Evolutionary conservation across 2,329 filamentous ascomycete genomes (phyloP).

Genomic region (Gyromitra esculenta): DNA sequence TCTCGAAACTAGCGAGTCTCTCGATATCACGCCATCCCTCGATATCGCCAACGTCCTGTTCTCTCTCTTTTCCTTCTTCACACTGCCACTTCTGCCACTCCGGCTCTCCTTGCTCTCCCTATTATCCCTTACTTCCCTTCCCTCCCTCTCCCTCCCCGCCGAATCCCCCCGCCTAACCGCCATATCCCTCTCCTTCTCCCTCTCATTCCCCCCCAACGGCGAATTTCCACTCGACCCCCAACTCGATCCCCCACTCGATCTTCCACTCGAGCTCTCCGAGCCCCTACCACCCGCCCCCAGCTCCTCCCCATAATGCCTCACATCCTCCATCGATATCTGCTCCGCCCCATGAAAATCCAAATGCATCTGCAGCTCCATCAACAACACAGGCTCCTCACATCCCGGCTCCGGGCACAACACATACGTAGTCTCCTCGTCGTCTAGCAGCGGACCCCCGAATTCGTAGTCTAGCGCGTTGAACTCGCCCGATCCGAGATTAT

Average conservation of each 20-base stretch:
- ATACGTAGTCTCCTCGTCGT: slow-evolving; percentile 61
- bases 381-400: slow-evolving; percentile 69
- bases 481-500: slow-evolving; percentile 10
- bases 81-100: slow-evolving; percentile 28
- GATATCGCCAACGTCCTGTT: slow-evolving; percentile 40
- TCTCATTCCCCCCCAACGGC: slow-evolving; percentile 22
- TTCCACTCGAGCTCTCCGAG: slow-evolving; percentile 40
- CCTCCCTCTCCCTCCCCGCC: not conserved
- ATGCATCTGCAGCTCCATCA: slow-evolving; percentile 68
- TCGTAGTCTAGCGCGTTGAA: slow-evolving; percentile 43
- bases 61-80: slow-evolving; percentile 36
- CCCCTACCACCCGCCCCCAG: slow-evolving; percentile 32
- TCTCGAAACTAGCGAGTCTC: slow-evolving; percentile 25
- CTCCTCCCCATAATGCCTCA: slow-evolving; percentile 36
- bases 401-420: slow-evolving; percentile 67
- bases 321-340: slow-evolving; percentile 62
- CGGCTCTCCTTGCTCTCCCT: slow-evolving; percentile 11
- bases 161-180: slow-evolving; percentile 24
- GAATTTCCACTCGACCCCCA: slow-evolving; percentile 35
- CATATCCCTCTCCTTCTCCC: slow-evolving; percentile 21
- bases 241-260: slow-evolving; percentile 38
- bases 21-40: slow-evolving; percentile 44
- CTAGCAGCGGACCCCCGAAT: slow-evolving; percentile 24
- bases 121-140: slow-evolving; percentile 7
- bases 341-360: slow-evolving; percentile 69